These are phyloP conservation scores for Lentinula guzmanii DNA, from an alignment of 768 basidiomycete species.

Conservation along the genomic window DNA sequence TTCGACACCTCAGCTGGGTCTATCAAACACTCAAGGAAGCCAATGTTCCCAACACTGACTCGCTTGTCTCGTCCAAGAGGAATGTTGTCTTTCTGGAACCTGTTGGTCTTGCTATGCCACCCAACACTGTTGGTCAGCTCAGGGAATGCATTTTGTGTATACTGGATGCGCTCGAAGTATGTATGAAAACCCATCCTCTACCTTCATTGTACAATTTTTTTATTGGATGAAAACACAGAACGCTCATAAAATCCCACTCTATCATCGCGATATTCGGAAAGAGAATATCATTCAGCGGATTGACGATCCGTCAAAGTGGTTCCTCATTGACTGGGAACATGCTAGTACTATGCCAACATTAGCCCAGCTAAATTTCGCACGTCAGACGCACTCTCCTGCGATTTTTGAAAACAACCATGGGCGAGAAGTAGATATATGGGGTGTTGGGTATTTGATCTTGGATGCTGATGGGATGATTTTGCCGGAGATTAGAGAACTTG, in stretches of 20 bases:
- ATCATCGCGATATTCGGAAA: background rate
- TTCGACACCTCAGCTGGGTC: conserved; percentile 8
- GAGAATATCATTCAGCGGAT: conserved; percentile 16
- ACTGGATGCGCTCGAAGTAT: background rate
- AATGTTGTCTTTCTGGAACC: background rate
- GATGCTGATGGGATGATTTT: background rate
- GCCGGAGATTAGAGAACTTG: background rate
- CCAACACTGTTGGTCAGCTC: background rate
- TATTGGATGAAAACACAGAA: background rate
- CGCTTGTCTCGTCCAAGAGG: background rate
- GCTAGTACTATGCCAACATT: conserved; percentile 15
- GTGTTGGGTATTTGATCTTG: conserved; percentile 15
- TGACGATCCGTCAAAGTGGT: conserved; percentile 19
- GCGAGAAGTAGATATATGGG: conserved; percentile 25
- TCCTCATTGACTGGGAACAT: conserved; percentile 25
- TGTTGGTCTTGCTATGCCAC: background rate
- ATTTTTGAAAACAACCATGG: conserved; percentile 21
- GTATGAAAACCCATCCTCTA: background rate
- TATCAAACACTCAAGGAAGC: conserved; percentile 12
- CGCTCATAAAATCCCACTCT: background rate
- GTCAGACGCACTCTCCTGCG: conserved; percentile 15
- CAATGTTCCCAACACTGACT: conserved; percentile 10
- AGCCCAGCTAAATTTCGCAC: conserved; percentile 9
- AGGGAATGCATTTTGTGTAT: background rate
- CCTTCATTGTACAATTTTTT: background rate